Evolutionary conservation across 148 eudicot genomes (phyloP).

Genomic region (Mesembryanthemum crystallinum): DNA sequence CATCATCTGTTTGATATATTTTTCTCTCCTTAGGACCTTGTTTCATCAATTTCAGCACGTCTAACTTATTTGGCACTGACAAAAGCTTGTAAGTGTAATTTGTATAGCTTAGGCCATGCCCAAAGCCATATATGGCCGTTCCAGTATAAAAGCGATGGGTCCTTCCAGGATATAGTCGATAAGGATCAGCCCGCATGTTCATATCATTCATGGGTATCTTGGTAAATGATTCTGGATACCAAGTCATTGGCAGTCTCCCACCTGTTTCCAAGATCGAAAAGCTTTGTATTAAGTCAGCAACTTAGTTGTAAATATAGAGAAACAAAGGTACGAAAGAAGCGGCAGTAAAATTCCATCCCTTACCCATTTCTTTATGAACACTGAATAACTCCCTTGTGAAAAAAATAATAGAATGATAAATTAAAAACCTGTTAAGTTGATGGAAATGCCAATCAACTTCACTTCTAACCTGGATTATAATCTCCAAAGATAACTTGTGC

Average conservation of each 20-base stretch:
- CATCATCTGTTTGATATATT: slow-evolving; percentile 25
- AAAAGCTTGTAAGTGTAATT: slow-evolving; percentile 57
- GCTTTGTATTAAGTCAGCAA: background rate
- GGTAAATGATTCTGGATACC: slow-evolving; percentile 95
- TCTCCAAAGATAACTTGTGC: slow-evolving; percentile 79
- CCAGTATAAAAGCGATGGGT: slow-evolving; percentile 90
- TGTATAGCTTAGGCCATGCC: slow-evolving; percentile 85
- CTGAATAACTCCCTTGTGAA: background rate
- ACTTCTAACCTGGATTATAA: slow-evolving; percentile 75
- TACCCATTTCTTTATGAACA: too few species aligned
- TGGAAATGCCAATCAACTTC: too few species aligned
- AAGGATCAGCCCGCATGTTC: slow-evolving; percentile 87
- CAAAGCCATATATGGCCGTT: slow-evolving; percentile 57
- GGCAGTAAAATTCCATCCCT: too few species aligned
- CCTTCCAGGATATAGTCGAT: slow-evolving; percentile 82
- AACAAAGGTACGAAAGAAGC: too few species aligned
- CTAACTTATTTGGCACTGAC: slow-evolving; percentile 50
- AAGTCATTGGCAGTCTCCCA: slow-evolving; percentile 86
- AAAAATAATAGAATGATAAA: too few species aligned
- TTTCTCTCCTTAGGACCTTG: slow-evolving; percentile 28
- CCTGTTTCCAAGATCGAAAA: slow-evolving; percentile 45
- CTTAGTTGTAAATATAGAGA: background rate
- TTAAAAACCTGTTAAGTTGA: background rate
- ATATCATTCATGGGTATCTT: slow-evolving; percentile 77
- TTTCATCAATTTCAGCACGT: slow-evolving; percentile 28